Evolutionary conservation across 2,329 filamentous ascomycete genomes (phyloP), one percentile per base, ranked within the genome.

Genomic region (Xylaria sp.): DNA sequence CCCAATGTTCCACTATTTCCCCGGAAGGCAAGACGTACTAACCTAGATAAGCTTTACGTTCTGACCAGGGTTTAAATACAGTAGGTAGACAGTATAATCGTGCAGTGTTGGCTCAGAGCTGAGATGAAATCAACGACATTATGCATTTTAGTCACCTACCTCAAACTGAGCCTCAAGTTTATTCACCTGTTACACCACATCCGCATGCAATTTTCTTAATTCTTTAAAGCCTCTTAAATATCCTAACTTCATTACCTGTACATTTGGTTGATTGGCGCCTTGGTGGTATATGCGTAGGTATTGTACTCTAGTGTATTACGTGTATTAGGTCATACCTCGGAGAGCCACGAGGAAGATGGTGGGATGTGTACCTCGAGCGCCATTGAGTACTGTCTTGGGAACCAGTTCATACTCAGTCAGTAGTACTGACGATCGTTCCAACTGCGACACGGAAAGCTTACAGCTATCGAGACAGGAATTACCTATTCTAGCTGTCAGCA

Each of bases 1-100:
- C 37, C 8, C 25, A 58, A 44, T 58, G 55, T 44, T 37, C 55
- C 55, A 58, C 35, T 58, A 42, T 58, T 58, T 58, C 55, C 55
- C 55, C 55, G n/a, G 55, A 32, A 21, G 13, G 13, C 37, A 40
- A 13, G 9, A 40, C 2, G 35, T 10, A 40, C 18, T 35, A 32
- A 35, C 29, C 51, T 35, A 35, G 12, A 23, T 4, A n/a, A 3
- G 5, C 29, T 37, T 21, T 3, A 37, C n/a, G 25, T 18, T 25
- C n/a, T 48, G 5, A 25, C 13, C 47, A 48, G 47, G 47, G 47
- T 21, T 48, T 48, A 48, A 10, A 21, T 2, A 3, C 9, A 2
- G 35, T 40, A n/a, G n/a, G n/a, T n/a, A n/a, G n/a, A n/a, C n/a
- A n/a, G n/a, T n/a, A n/a, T n/a, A n/a, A n/a, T n/a, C n/a, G 35